These are phyloP conservation scores for Myxozyma mucilagina DNA, from an alignment of 805 yeast species.

Conservation along the genomic window DNA sequence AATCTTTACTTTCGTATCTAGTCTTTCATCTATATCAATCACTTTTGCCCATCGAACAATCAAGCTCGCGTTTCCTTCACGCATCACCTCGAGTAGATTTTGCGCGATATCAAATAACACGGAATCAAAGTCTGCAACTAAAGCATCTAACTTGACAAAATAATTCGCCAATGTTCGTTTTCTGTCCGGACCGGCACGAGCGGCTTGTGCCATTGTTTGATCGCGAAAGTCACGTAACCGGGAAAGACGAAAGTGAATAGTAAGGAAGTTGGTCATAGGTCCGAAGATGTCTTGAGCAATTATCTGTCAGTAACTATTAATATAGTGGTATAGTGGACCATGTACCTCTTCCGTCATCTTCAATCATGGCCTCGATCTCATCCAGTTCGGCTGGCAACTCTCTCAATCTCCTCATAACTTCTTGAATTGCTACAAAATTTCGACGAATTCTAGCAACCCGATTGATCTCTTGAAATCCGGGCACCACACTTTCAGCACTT, in stretches of 20 bases:
- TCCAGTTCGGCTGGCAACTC: constrained; percentile 54
- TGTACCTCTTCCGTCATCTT: constrained; percentile 41
- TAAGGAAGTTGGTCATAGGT: constrained; percentile 55
- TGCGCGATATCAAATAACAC: constrained; percentile 65
- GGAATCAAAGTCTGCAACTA: constrained; percentile 60
- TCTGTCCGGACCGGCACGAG: constrained; percentile 56
- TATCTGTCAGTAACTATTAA: neutral
- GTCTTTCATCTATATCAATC: constrained; percentile 75
- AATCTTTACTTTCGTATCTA: constrained; percentile 60
- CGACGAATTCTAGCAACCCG: constrained; percentile 59
- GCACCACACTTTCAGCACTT: constrained; percentile 45
- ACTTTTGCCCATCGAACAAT: constrained; percentile 73
- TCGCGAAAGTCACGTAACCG: constrained; percentile 77
- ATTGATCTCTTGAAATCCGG: constrained; percentile 67
- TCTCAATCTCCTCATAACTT: constrained; percentile 62
- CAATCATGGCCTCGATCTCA: constrained; percentile 55
- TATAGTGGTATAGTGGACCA: neutral
- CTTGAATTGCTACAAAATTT: constrained; percentile 67
- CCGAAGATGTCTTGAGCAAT: constrained; percentile 20
- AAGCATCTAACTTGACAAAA: constrained; percentile 50
- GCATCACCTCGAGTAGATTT: constrained; percentile 69
- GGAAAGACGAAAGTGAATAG: constrained; percentile 69
- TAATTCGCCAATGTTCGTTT: constrained; percentile 56
- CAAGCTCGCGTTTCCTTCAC: constrained; percentile 65
- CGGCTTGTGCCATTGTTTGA: constrained; percentile 60